Evolutionary conservation across 1,139 yeast genomes (phyloP), one percentile per base, ranked within the genome.

Genomic region (Yamadazyma dushanensis): DNA sequence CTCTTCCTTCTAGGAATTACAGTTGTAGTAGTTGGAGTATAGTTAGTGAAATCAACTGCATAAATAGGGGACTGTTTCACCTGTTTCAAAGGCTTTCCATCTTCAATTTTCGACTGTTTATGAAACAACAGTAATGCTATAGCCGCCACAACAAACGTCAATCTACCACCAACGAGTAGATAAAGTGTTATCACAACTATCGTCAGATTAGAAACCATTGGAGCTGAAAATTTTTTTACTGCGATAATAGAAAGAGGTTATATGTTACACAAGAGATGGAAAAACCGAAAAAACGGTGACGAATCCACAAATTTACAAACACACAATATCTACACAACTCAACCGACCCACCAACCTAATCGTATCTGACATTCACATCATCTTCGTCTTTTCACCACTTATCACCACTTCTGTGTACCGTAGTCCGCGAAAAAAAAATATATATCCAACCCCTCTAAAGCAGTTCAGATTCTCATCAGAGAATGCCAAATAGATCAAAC

Each of bases 21-120:
- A 4, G 61, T 51, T 15, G 59, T 50, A 5, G 50, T 40, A 3
- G 47, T 34, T 5, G 70, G 61, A 8, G 63, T 51, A 42, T 54
- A 59, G 9, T 59, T 44, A 3, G 75, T 70, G 50, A 70, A 71
- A 45, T 70, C 77, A 7, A 71, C 62, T 2, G 66, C 75, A 46
- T 63, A 63, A 26, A 71, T 66, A 10, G 71, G 70, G 19, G 69
- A 61, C 26, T 37, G 31, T 26, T 36, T 43, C 15, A 24, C n/a
- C n/a, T n/a, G n/a, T n/a, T n/a, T n/a, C n/a, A n/a, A n/a, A n/a
- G n/a, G n/a, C n/a, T n/a, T n/a, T n/a, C n/a, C n/a, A n/a, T n/a
- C n/a, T n/a, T n/a, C n/a, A n/a, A n/a, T n/a, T n/a, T n/a, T n/a
- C n/a, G n/a, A 25, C 4, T 17, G n/a, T n/a, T 10, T 5, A 9